Conservation (phyloP, 208 protist species). For the Crithidia thermophila region DNA sequence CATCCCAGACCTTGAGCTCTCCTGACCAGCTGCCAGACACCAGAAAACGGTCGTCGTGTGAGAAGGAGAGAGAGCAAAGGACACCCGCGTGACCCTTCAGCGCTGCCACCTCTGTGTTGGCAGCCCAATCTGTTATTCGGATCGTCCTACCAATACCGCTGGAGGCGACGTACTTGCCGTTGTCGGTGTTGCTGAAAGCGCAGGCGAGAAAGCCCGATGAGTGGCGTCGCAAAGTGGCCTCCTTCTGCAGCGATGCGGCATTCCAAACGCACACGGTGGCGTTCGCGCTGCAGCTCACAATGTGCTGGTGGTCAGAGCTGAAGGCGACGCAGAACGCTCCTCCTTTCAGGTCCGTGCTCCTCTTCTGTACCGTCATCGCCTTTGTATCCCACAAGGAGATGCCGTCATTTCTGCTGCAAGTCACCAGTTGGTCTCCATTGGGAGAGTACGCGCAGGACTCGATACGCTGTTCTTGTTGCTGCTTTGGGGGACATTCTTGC, state of each 20-base stretch:
- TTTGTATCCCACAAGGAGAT: slow-evolving; percentile 90
- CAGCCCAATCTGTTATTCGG: slow-evolving; percentile 87
- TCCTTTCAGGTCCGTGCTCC: no score
- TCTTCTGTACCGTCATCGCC: slow-evolving; percentile 57
- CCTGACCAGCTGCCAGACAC: slow-evolving; percentile 87
- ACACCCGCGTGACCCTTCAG: slow-evolving; percentile 82
- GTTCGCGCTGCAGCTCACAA: slow-evolving; percentile 85
- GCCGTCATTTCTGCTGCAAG: slow-evolving; percentile 72
- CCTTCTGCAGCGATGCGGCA: slow-evolving; percentile 56
- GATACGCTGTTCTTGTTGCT: no score
- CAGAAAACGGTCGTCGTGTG: slow-evolving; percentile 67
- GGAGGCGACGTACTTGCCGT: slow-evolving; percentile 77
- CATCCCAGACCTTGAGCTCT: slow-evolving; percentile 83
- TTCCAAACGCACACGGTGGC: slow-evolving; percentile 86
- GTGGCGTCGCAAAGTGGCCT: slow-evolving; percentile 73
- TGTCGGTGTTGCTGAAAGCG: slow-evolving; percentile 74
- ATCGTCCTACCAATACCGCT: slow-evolving; percentile 84
- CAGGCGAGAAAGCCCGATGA: slow-evolving; percentile 83
- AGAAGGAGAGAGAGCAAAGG: slow-evolving; percentile 82
- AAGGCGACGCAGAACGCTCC: slow-evolving; percentile 93
- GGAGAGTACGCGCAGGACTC: slow-evolving; percentile 90
- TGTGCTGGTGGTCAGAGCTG: slow-evolving; percentile 84
- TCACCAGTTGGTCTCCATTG: slow-evolving; percentile 78
- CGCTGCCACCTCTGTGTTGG: slow-evolving; percentile 56
- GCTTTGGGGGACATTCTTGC: no score